A percentile compares a stretch with the other conserved stretches of the same genome.
These are phyloP conservation scores for Hibiscus trionum DNA, from an alignment of 345 rosid genomes.

Conservation along the genomic window DNA sequence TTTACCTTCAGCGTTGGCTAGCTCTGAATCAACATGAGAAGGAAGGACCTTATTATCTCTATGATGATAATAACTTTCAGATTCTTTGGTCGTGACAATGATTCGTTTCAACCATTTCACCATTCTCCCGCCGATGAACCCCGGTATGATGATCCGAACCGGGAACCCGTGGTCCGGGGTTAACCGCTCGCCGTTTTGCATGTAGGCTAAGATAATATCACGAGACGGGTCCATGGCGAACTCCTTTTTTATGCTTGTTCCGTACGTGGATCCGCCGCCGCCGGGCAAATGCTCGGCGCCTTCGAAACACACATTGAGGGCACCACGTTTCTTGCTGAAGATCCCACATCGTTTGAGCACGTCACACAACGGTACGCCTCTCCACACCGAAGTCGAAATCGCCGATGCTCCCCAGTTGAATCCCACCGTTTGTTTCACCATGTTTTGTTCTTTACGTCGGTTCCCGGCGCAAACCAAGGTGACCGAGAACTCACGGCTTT, in stretches of 20 bases:
- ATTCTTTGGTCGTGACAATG: conserved; percentile 67
- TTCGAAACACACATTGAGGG: conserved; percentile 83
- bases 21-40: conserved; percentile 78
- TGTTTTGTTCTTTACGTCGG: conserved; percentile 88
- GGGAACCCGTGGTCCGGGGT: conserved; percentile 93
- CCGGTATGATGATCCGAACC: conserved; percentile 72
- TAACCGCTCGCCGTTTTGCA: conserved; percentile 87
- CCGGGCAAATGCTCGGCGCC: conserved; percentile 95
- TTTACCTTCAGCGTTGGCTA: conserved; percentile 81
- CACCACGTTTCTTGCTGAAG: conserved; percentile 49
- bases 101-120: conserved; percentile 90
- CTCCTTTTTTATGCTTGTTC: conserved; percentile 65
- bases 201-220: conserved; percentile 81
- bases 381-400: conserved; percentile 78
- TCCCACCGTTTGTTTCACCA: conserved; percentile 72
- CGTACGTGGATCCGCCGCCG: conserved; percentile 92
- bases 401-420: conserved; percentile 94
- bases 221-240: conserved; percentile 78
- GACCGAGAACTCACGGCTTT: conserved; percentile 57
- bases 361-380: conserved; percentile 53
- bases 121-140: conserved; percentile 92
- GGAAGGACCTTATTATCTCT: conserved; percentile 85
- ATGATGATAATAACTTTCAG: conserved; percentile 70
- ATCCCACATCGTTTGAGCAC: conserved; percentile 72
- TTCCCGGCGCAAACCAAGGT: conserved; percentile 93